Evolutionary conservation across 768 basidiomycete species (phyloP), one percentile per base, ranked within the genome.

Genomic region (Zangia roseola): DNA sequence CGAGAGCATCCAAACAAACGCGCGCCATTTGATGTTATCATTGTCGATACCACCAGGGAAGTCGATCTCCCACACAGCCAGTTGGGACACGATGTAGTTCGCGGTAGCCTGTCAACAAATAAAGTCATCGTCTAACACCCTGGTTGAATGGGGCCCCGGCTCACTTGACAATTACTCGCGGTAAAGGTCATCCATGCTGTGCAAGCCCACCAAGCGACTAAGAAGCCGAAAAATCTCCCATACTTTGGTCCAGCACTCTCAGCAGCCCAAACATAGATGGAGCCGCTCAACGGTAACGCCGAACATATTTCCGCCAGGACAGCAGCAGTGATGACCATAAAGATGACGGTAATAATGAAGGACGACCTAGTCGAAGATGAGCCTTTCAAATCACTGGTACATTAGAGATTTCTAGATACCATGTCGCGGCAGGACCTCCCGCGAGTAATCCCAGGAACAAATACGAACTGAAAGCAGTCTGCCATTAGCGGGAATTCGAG

Each of bases 171-270:
- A 61, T 91, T 94, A 23, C 87, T 82, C 9, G 93, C 93, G 34
- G 83, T 77, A 58, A 94, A 95, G 0, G 93, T 94, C 81, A 92
- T 92, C 93, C 93, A 95, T n/a, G 92, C 93, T 1, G 91, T 93
- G 49, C 84, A 86, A 13, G 89, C 76, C 92, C 92, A 95, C 88
- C 89, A 95, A 25, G 92, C 92, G 14, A 94, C 92, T 47, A 91
- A 67, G 70, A 94, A 92, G 1, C 91, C 92, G 55, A 91, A 81
- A 68, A 94, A 87, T 30, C 93, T 78, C 3, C 84, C 91, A 59
- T 90, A 84, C 57, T 89, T 91, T 6, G 84, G 84, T 2, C 93
- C 93, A 5, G 91, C 93, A 60, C 91, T 91, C 62, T 92, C 92
- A 16, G 91, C 92, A 0, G 91, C 89, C 93, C 93, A 95, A 41